Evolutionary conservation across 768 basidiomycete species (phyloP), one percentile per base, ranked within the genome.

Genomic region (Russula abietina): DNA sequence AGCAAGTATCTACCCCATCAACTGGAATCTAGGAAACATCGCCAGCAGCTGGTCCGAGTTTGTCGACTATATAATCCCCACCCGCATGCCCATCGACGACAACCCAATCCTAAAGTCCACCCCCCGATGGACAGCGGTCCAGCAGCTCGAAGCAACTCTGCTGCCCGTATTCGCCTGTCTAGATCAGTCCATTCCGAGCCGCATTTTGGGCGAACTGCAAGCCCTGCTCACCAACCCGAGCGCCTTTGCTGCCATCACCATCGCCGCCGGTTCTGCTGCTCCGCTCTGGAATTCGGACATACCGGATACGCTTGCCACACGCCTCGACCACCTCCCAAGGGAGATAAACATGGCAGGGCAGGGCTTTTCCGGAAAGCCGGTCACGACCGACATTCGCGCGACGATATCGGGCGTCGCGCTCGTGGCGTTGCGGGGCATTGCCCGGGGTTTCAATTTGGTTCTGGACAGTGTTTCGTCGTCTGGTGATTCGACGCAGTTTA

Each of bases 41-140:
- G n/a, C 61, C 4, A 56, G 26, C 8, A 55, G 28, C n/a, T 61
- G 61, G 61, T 57, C 55, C 28, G 46, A 61, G 36, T 61, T 32
- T 28, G 28, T 61, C 32, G 30, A 56, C 28, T 57, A 61, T 22
- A 33, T 56, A 39, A n/a, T 61, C 55, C 28, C 55, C n/a, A 33
- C 39, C 12, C 55, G 22, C 14, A 61, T 43, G 36, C 61, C 61
- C 6, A 61, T 61, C 48, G 61, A 61, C 22, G 22, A 17, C 4
- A 26, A 51, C 39, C 48, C 54, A 24, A 1, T n/a, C 17, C 33
- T 51, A 2, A 50, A 33, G 32, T 57, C 48, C 16, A 41, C 16
- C 9, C 61, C 55, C 43, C 61, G 61, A 24, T 61, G 61, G 61
- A 61, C 61, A 17, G 55, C 61, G 16, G 55, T 61, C 7, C 48